Evolutionary conservation across 1,284 basidiomycete species (phyloP), one percentile per base, ranked within the genome.

Genomic region (Volvariella surrecta): DNA sequence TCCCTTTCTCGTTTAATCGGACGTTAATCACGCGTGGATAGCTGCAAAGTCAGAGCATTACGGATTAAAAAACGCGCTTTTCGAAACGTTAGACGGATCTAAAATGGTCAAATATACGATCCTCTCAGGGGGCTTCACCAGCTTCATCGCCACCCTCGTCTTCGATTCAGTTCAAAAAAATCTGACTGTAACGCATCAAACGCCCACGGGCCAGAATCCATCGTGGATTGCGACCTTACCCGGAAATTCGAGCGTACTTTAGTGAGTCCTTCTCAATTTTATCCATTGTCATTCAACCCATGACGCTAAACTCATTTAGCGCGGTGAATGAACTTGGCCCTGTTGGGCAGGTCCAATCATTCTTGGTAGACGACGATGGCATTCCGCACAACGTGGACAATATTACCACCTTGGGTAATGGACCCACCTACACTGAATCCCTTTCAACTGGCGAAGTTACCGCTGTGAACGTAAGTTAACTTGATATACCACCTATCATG

Each of bases 101-200:
- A 16, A 17, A 17, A 78, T 78, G 75, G 74, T 78, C 51, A 64
- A 72, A 45, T 74, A 76, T 56, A 76, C 68, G 9, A 76, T 82
- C 44, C 63, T 80, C 35, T 76, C 76, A 19, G 78, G 78, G 28
- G 77, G 76, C 8, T 80, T 77, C 53, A 65, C 71, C 45, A 60
- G 68, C 35, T 77, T 79, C 51, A 66, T 81, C 46, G 74, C 74
- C n/a, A 71, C 74, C 1, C 79, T 79, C 56, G 53, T 74, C 32
- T 80, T 80, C 61, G 69, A 74, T 53, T 60, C 71, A 11, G 61
- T 66, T 28, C 61, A 66, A 3, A 66, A 63, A 4, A 61, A 70
- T 10, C 59, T 80, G 34, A 63, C 64, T 3, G 58, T 79, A 2
- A 43, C 66, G 28, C 64, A 61, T 50, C 70, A 70, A 51, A 74